Conservation (phyloP, 2,329 filamentous ascomycete genomes). For the Hyphodiscus sp. region DNA sequence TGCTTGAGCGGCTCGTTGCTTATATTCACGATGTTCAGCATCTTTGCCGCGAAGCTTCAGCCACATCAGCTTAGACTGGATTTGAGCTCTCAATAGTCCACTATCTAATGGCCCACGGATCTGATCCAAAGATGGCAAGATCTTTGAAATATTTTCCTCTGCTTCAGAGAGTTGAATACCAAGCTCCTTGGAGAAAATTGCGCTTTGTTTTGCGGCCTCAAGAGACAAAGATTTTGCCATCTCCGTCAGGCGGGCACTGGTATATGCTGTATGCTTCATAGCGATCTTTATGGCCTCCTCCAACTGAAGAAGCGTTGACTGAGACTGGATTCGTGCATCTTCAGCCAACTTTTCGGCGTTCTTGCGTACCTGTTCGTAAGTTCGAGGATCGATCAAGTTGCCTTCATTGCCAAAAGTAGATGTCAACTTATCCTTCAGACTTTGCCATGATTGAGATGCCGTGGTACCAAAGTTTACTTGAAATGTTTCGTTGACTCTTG, state of each 20-base stretch:
- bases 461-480: slow-evolving; percentile 49
- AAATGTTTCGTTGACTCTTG: slow-evolving; percentile 55
- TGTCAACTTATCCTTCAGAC: slow-evolving; percentile 20
- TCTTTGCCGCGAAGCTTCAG: slow-evolving; percentile 45
- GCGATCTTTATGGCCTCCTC: slow-evolving; percentile 19
- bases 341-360: slow-evolving; percentile 17
- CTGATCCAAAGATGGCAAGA: slow-evolving; percentile 32
- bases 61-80: slow-evolving; percentile 52
- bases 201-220: slow-evolving; percentile 25
- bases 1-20: slow-evolving; percentile 38
- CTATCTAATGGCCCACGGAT: slow-evolving; percentile 38
- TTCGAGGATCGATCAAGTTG: slow-evolving; percentile 10
- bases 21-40: slow-evolving; percentile 41
- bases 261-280: slow-evolving; percentile 17
- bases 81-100: slow-evolving; percentile 45
- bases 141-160: slow-evolving; percentile 30
- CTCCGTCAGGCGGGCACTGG: slow-evolving; percentile 15
- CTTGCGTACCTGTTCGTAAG: slow-evolving; percentile 14
- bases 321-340: slow-evolving; percentile 16
- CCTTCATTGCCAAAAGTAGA: slow-evolving; percentile 19
- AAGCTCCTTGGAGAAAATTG: slow-evolving; percentile 24
- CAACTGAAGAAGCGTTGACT: slow-evolving; percentile 14
- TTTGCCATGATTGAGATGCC: slow-evolving; percentile 21
- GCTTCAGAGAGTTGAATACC: slow-evolving; percentile 25
- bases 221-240: slow-evolving; percentile 21